Evolutionary conservation across 1,139 yeast genomes (phyloP).

Genomic region (Zhuliangozyma parablackwelliae): DNA sequence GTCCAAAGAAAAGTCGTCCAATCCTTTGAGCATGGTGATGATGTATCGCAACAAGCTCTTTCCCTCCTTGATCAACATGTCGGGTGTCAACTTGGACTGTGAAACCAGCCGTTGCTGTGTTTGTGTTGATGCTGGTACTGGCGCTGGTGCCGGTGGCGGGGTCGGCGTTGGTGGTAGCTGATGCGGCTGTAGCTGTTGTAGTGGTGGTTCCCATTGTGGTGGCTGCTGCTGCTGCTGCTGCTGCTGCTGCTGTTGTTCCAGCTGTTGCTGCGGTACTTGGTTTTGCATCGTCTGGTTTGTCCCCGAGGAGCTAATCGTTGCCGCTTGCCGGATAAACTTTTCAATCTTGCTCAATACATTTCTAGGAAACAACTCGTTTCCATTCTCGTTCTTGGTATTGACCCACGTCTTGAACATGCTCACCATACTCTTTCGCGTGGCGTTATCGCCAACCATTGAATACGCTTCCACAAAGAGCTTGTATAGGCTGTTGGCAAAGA

Average conservation of each 20-base stretch:
- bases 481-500: conserved; percentile 32
- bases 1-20: conserved; percentile 13
- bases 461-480: conserved; percentile 36
- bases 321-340: conserved; percentile 37
- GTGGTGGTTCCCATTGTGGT: too few species aligned
- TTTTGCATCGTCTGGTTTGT: neutral
- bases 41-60: conserved; percentile 28
- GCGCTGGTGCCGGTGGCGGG: neutral
- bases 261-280: neutral
- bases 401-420: conserved; percentile 40
- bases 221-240: too few species aligned
- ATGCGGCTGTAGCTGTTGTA: too few species aligned
- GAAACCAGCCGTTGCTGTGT: neutral
- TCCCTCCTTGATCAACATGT: conserved; percentile 29
- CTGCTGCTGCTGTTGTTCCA: neutral
- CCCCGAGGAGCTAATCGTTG: conserved; percentile 14
- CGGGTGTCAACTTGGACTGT: conserved; percentile 16
- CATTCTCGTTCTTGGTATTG: conserved; percentile 27
- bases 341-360: conserved; percentile 30
- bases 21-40: conserved; percentile 17
- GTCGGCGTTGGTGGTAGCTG: conserved; percentile 2
- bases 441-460: conserved; percentile 35
- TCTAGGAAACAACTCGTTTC: conserved; percentile 33
- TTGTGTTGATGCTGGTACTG: conserved; percentile 1
- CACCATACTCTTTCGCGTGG: conserved; percentile 16